A percentile compares a stretch with the other conserved stretches of the same genome.
Conservation (phyloP, 2,329 filamentous ascomycete genomes). For the Corinectria fuckeliana region DNA sequence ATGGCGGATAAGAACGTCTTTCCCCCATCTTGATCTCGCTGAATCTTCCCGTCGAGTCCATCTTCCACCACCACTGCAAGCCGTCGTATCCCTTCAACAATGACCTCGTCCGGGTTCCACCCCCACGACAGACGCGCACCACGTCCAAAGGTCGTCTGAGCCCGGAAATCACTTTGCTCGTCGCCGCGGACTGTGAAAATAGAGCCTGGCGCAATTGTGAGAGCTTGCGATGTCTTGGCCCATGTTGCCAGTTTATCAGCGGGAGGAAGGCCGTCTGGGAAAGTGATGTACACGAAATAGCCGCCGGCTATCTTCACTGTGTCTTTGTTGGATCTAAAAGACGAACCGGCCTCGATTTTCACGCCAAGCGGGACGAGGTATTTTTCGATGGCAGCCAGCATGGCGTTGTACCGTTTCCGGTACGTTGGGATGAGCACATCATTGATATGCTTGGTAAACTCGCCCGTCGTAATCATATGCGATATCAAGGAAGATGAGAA, state of each 20-base stretch:
- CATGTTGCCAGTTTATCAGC: neutral
- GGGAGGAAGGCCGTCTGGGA: neutral
- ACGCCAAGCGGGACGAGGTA: neutral
- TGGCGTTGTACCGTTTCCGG: neutral
- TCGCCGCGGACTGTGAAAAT: conserved; percentile 8
- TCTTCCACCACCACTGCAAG: neutral
- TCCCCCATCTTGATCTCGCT: neutral
- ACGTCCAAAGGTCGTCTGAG: neutral
- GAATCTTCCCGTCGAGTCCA: neutral
- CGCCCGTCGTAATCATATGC: neutral
- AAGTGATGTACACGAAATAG: conserved; percentile 6
- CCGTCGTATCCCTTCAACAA: conserved; percentile 1
- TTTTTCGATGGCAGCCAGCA: neutral
- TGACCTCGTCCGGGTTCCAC: conserved; percentile 1
- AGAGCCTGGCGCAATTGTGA: neutral
- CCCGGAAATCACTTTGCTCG: neutral
- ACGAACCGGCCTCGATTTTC: neutral
- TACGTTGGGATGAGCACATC: neutral
- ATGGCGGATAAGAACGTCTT: neutral
- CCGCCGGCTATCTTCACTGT: neutral
- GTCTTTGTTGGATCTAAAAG: neutral
- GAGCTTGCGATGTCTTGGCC: neutral
- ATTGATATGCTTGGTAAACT: neutral
- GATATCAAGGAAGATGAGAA: neutral
- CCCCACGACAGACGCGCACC: conserved; percentile 6